Conservation (phyloP, 257 asterid species). For the Solanum dulcamara region DNA sequence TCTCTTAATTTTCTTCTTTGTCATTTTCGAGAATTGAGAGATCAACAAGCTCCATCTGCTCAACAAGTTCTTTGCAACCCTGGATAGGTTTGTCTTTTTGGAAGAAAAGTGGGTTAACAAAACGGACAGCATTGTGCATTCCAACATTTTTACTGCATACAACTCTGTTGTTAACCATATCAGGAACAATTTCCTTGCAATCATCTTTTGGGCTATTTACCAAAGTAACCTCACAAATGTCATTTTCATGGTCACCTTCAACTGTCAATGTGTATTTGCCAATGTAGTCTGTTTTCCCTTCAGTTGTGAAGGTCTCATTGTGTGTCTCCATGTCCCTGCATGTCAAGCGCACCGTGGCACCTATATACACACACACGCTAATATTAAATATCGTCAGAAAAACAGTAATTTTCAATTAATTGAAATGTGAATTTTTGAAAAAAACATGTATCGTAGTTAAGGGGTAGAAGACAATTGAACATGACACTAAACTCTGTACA, state of each 20-base stretch:
- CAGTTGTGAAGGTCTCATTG: neutral
- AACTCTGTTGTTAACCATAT: constrained; percentile 5
- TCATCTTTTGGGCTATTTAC: constrained; percentile 12
- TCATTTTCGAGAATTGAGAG: neutral
- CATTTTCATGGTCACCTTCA: constrained; percentile 27
- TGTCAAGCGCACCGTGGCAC: constrained; percentile 20
- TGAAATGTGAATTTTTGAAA: no score
- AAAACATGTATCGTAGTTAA: no score
- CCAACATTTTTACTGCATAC: constrained; percentile 23
- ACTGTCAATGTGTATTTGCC: constrained; percentile 22
- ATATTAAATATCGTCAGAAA: neutral
- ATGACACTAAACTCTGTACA: no score
- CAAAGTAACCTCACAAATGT: constrained; percentile 25
- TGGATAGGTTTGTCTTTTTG: neutral
- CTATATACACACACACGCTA: neutral
- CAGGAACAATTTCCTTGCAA: constrained; percentile 7
- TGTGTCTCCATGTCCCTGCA: constrained; percentile 11
- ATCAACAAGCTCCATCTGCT: constrained; percentile 5
- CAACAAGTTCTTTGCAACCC: constrained; percentile 6
- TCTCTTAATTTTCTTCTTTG: neutral
- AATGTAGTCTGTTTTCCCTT: neutral
- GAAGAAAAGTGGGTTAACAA: constrained; percentile 32
- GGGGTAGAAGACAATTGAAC: no score
- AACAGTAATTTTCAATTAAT: no score
- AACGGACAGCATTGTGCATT: constrained; percentile 1